A percentile compares a stretch with the other conserved stretches of the same genome.
Evolutionary conservation across 805 yeast species (phyloP).

Genomic region (Hanseniaspora thailandica): DNA sequence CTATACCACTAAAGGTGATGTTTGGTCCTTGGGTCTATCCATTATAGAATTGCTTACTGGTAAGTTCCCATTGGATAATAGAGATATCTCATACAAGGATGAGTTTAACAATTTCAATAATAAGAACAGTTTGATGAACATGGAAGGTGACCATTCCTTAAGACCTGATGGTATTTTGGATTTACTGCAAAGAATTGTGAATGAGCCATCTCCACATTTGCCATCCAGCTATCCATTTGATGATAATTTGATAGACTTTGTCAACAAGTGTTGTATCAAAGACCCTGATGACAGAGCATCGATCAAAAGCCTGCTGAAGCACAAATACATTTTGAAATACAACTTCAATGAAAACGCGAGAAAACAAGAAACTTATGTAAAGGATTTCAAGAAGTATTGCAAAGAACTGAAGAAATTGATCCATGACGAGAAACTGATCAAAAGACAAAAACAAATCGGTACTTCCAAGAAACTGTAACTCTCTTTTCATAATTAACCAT

Average conservation of each 20-base stretch:
- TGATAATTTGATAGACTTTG: constrained; percentile 37
- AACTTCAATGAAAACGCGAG: constrained; percentile 26
- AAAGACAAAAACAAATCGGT: constrained; percentile 22
- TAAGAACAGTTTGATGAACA: background rate
- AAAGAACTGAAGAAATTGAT: constrained; percentile 28
- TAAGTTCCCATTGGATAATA: constrained; percentile 46
- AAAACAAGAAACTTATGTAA: constrained; percentile 1
- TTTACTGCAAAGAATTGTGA: constrained; percentile 80
- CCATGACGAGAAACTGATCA: constrained; percentile 26
- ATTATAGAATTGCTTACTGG: constrained; percentile 83
- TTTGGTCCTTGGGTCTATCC: constrained; percentile 93
- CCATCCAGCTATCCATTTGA: constrained; percentile 26
- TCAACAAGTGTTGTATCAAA: constrained; percentile 61
- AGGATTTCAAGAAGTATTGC: constrained; percentile 34
- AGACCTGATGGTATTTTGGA: constrained; percentile 82
- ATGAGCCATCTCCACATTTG: constrained; percentile 77
- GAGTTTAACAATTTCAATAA: background rate
- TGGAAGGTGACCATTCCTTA: constrained; percentile 38
- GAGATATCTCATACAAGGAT: background rate
- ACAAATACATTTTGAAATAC: constrained; percentile 29
- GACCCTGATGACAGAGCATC: constrained; percentile 57
- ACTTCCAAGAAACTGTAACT: constrained; percentile 19
- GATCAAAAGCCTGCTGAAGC: constrained; percentile 53
- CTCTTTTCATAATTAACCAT: background rate
- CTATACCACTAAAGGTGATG: constrained; percentile 90